Conservation (phyloP, 192 early-diverging fungal genomes). For the Linnemannia exigua region DNA sequence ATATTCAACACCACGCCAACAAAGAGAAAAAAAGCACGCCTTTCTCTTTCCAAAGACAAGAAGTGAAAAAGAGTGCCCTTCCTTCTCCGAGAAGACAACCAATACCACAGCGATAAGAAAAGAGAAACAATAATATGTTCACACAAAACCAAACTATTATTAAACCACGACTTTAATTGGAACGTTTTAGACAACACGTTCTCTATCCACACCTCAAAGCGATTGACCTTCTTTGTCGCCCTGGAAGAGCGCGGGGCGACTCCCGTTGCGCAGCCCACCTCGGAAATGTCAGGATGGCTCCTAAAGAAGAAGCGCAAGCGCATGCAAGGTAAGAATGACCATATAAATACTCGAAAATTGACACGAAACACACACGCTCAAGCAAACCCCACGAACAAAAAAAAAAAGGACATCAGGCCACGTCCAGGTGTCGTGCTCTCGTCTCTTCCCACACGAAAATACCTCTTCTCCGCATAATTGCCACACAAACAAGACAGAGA, state of each 20-base stretch:
- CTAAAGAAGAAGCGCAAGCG: slow-evolving; percentile 69
- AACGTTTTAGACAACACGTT: slow-evolving; percentile 64
- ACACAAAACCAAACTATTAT: not conserved
- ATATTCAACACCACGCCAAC: no score
- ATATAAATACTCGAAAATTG: not conserved
- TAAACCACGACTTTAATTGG: not conserved
- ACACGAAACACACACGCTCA: not conserved
- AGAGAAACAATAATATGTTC: not conserved
- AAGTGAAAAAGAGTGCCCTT: no score
- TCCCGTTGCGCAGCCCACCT: slow-evolving; percentile 15
- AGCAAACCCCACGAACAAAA: not conserved
- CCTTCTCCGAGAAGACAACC: not conserved
- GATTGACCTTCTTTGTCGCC: slow-evolving; percentile 64
- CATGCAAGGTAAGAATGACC: slow-evolving; percentile 63
- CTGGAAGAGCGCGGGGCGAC: slow-evolving; percentile 47
- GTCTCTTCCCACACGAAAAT: not conserved
- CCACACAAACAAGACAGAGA: not conserved
- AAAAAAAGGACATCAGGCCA: not conserved
- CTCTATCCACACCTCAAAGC: slow-evolving; percentile 65
- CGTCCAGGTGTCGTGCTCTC: not conserved
- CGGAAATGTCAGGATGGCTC: slow-evolving; percentile 63
- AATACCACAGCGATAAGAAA: not conserved
- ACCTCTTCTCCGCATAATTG: not conserved
- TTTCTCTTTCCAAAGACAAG: no score
- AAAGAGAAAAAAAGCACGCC: no score